Conservation (phyloP, 192 early-diverging fungal genomes). For the Paraglomus brasilianum region DNA sequence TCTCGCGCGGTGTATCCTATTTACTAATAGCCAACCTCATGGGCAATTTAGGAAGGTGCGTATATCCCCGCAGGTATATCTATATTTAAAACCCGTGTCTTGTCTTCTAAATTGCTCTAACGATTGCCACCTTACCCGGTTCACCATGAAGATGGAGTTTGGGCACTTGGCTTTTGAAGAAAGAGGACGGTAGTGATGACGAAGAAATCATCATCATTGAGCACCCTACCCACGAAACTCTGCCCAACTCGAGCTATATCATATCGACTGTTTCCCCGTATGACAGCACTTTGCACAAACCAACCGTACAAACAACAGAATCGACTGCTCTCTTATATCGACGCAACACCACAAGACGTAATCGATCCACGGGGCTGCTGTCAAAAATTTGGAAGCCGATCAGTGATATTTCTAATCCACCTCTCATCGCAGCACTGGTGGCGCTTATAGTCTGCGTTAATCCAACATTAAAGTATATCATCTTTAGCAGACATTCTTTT, state of each 20-base stretch:
- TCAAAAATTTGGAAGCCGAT: background rate
- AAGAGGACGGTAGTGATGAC: background rate
- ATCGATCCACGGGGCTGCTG: background rate
- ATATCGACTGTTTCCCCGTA: too few species aligned
- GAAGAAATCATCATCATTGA: background rate
- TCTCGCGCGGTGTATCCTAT: slow-evolving; percentile 26
- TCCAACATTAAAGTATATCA: slow-evolving; percentile 13
- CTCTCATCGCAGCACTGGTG: slow-evolving; percentile 20
- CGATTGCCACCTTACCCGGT: background rate
- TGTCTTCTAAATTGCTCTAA: background rate
- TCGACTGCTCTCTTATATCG: background rate
- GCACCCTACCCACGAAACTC: too few species aligned
- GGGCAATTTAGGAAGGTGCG: slow-evolving; percentile 28
- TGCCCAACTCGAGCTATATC: too few species aligned
- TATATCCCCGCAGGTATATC: background rate
- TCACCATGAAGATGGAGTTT: slow-evolving; percentile 4
- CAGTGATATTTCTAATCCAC: slow-evolving; percentile 27
- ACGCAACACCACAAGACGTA: background rate
- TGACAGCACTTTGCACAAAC: too few species aligned
- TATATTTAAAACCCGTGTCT: background rate
- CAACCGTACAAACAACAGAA: background rate
- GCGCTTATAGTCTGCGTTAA: slow-evolving; percentile 21
- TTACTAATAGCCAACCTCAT: slow-evolving; percentile 21
- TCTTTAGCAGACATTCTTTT: background rate
- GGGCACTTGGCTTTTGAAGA: slow-evolving; percentile 28